phyloP scores from a whole-genome alignment of 257 asterid species.

The Cordia subcordata region DNA sequence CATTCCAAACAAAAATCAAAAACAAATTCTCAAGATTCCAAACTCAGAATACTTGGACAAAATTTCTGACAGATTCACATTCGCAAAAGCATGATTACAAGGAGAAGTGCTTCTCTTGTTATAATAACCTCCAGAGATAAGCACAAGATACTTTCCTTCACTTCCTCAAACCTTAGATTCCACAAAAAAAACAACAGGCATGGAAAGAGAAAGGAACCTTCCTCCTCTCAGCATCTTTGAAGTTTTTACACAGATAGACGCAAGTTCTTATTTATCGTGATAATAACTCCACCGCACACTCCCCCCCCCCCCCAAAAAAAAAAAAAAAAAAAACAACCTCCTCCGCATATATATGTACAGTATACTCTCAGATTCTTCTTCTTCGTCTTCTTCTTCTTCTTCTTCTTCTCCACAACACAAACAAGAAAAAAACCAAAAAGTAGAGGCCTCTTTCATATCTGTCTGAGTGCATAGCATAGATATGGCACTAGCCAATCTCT shows the following conservation, averaged over 20 bases:
- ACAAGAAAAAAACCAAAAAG: conserved; percentile 2
- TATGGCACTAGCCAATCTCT: background rate
- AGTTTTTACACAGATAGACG: background rate
- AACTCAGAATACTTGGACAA: too few relatives aligned
- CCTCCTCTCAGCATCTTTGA: background rate
- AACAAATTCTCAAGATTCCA: too few relatives aligned
- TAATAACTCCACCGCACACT: background rate
- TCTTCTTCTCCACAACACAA: background rate
- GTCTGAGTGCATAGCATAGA: too few relatives aligned
- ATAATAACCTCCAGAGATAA: background rate
- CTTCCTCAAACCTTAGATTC: background rate
- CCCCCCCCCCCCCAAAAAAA: too few relatives aligned
- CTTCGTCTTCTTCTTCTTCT: conserved; percentile 1
- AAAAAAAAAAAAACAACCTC: too few relatives aligned
- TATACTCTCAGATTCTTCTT: conserved; percentile 12
- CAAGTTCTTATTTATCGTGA: background rate
- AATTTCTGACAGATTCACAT: conserved; percentile 3
- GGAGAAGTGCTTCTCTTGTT: background rate
- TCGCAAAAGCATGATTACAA: conserved; percentile 4
- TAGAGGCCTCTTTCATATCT: background rate
- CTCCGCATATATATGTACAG: background rate
- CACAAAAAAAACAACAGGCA: conserved; percentile 2
- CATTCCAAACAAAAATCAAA: too few relatives aligned
- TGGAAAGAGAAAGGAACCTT: background rate
- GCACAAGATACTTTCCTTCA: conserved; percentile 6